Base-by-base conservation (phyloP, 2,329 filamentous ascomycete genomes). In the Aureobasidium uvarum region DNA sequence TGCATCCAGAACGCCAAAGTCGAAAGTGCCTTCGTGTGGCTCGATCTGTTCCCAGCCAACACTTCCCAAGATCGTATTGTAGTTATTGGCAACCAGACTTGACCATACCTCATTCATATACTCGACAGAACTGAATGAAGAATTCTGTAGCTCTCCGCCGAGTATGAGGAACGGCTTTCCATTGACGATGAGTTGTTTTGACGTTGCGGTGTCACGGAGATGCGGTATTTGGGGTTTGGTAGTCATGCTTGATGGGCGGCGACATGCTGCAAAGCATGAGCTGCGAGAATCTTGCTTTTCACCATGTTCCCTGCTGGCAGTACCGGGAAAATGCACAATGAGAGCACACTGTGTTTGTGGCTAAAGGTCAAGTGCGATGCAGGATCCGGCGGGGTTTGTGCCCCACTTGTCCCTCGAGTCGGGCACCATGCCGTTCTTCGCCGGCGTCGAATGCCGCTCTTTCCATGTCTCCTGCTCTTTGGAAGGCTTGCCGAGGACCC, bases 41-140 rank as follows among this genome's bases (percentile, higher is more conserved):
- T 82, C 80, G 39, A 81, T 79, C 58, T 77, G 72, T 66, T 82
- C 80, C 80, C 80, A 82, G 0, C 76, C 77, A 1, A 81, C 76
- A 60, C 73, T 77, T 1, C 79, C 80, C 3, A 82, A 73, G 1
- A 81, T 69, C 2, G 80, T 81, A 67, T 82, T 82, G 68, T 80
- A 72, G 64, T 79, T 73, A 16, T 73, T 78, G 20, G 73, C 73
- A 5, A 72, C 72, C 67, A 82, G 72, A 56, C 79, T 80, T 38
- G 75, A 73, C 79, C 80, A 83, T 7, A 77, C 71, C 8, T 75
- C 72, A 18, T 73, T 69, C 80, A 83, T 82, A 66, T 78, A 81
- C 52, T 75, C 72, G 8, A 77, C 74, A 5, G 78, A 81, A 10
- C 75, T 78, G 54, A 82, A 72, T 1, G 79, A 80, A 0, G 80